These are phyloP conservation scores for Hypoxylon sp. DNA, from an alignment of 2,329 filamentous ascomycete species.

Conservation along the genomic window DNA sequence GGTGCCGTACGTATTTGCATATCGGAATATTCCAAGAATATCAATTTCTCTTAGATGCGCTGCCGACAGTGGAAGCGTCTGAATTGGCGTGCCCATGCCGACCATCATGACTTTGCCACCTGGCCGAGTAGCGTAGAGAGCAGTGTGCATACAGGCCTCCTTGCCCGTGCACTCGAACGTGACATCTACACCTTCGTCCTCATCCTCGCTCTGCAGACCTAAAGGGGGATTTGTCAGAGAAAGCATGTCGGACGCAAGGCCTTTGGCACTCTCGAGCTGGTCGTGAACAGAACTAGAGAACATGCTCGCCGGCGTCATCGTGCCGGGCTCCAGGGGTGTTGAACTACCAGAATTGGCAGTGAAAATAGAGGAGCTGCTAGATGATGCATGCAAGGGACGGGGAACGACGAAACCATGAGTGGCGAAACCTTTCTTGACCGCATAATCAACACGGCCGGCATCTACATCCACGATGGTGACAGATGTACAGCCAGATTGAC, in stretches of 20 bases:
- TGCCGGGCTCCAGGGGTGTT: conserved; percentile 57
- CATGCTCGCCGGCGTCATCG: conserved; percentile 59
- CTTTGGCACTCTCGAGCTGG: conserved; percentile 64
- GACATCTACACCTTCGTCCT: conserved; percentile 74
- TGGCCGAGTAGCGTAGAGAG: conserved; percentile 76
- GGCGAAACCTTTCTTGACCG: conserved; percentile 68
- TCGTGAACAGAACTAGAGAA: conserved; percentile 59
- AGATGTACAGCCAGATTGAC: conserved; percentile 68
- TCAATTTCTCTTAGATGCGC: conserved; percentile 81
- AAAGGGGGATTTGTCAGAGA: conserved; percentile 52
- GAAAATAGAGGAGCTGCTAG: conserved; percentile 58
- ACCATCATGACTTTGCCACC: conserved; percentile 81
- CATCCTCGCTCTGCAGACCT: conserved; percentile 58
- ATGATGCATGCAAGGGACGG: conserved; percentile 56
- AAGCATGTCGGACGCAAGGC: conserved; percentile 63
- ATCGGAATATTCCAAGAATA: conserved; percentile 80
- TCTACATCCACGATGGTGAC: conserved; percentile 73
- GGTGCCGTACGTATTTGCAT: conserved; percentile 79
- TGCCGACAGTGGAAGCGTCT: conserved; percentile 78
- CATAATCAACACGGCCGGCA: conserved; percentile 69
- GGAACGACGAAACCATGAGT: conserved; percentile 69
- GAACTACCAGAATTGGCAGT: conserved; percentile 60
- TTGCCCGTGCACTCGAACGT: conserved; percentile 84
- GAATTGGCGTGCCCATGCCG: conserved; percentile 82
- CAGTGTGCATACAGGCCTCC: conserved; percentile 78